Conservation (phyloP, 805 yeast species). For the Suhomyces xylopsoci region DNA sequence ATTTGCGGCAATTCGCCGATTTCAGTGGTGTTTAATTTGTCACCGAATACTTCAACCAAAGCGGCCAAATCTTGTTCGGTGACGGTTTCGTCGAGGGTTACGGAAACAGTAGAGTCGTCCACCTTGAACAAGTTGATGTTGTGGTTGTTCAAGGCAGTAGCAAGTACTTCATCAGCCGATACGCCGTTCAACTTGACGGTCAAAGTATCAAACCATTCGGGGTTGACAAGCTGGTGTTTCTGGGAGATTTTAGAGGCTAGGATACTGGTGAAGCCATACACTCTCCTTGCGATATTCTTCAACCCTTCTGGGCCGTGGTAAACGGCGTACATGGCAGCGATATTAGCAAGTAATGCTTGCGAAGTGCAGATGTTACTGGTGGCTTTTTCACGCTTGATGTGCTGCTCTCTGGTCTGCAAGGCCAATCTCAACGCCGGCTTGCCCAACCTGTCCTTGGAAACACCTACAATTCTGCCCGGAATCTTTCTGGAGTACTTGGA, state of each 20-base stretch:
- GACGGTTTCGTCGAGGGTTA: slow-evolving; percentile 92
- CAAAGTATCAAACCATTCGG: slow-evolving; percentile 83
- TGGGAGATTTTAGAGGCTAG: slow-evolving; percentile 57
- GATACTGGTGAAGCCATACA: slow-evolving; percentile 68
- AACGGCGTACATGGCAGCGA: slow-evolving; percentile 92
- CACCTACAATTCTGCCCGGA: slow-evolving; percentile 95
- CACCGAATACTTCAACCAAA: slow-evolving; percentile 56
- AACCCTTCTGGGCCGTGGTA: slow-evolving; percentile 94
- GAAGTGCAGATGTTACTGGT: slow-evolving; percentile 98
- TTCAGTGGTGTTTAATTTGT: slow-evolving; percentile 12
- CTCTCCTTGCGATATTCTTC: slow-evolving; percentile 69
- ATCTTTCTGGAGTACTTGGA: slow-evolving; percentile 81
- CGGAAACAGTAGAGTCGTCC: slow-evolving; percentile 56
- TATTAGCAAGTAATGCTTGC: slow-evolving; percentile 92
- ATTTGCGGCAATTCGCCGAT: slow-evolving; percentile 45
- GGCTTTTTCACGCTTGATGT: slow-evolving; percentile 95
- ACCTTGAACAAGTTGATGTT: slow-evolving; percentile 78
- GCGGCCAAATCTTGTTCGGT: slow-evolving; percentile 56
- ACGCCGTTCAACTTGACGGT: slow-evolving; percentile 55
- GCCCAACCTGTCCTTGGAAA: slow-evolving; percentile 87
- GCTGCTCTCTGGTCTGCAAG: slow-evolving; percentile 97
- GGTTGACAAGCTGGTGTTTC: slow-evolving; percentile 51
- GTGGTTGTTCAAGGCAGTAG: slow-evolving; percentile 53
- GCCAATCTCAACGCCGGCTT: slow-evolving; percentile 89
- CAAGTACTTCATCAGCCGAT: slow-evolving; percentile 54